Evolutionary conservation across 106 monocot species (phyloP), one percentile per base, ranked within the genome.

Genomic region (Dendrobium huoshanense): DNA sequence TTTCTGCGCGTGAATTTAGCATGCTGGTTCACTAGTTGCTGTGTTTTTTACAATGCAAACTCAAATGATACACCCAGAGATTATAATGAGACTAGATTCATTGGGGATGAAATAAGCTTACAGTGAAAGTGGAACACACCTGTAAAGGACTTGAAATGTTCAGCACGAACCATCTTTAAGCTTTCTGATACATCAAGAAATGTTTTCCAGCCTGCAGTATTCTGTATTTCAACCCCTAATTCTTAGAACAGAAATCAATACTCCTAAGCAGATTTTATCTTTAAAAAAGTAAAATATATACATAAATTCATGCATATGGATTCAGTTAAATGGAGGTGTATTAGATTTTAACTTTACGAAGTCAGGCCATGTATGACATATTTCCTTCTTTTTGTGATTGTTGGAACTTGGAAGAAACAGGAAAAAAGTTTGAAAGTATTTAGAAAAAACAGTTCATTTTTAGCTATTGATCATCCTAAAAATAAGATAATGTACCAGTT

Each of bases 191-290:
- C 79, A 85, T 91, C 84, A 24, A 81, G 73, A 55, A 85, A 85
- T 44, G 79, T 77, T 79, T 88, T 84, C 92, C 88, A 91, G 43
- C 86, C 85, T 89, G 86, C 88, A 85, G 79, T 81, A 77, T 85
- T 88, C 98, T 98, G 92, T 84, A 81, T 42, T 81, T 78, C 79
- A 86, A 84, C 78, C 15, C 31, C 82, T 73, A 75, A 49, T 67
- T 40, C 77, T 87, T 80, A 80, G 76, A 82, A 87, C 81, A 70
- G 2, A 76, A 76, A 76, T 76, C 45, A 51, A 48, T 48, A 51
- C 22, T n/a, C 24, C 49, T 76, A 49, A 76, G 49, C n/a, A 49
- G 15, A 27, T 24, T 76, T 76, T 49, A 70, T 70, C 15, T 40
- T 70, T 33, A 70, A 70, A 37, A 70, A 22, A 70, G 15, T 70